A percentile compares a stretch with the other conserved stretches of the same genome.
Conservation (phyloP, 2,329 filamentous ascomycete species). For the Ascomycota sp. region DNA sequence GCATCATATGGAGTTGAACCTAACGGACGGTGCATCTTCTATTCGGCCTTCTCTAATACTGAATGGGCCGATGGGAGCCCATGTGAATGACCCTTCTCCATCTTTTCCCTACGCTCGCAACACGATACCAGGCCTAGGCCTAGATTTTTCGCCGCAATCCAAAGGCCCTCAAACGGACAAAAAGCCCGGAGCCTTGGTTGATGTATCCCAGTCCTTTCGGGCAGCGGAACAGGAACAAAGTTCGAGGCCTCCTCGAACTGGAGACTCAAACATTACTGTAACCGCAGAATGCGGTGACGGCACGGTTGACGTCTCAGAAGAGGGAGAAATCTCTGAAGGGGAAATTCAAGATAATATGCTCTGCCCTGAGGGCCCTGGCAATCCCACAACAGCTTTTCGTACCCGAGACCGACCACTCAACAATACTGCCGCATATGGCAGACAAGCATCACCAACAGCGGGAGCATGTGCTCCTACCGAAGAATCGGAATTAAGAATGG, state of each 20-base stretch:
- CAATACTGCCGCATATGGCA: no score
- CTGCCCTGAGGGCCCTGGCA: conserved; percentile 20
- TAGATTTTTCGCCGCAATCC: conserved; percentile 7
- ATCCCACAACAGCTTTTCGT: background rate
- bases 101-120: conserved; percentile 2
- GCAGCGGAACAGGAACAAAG: background rate
- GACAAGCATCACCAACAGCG: no score
- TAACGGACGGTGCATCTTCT: no score
- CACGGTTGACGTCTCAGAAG: conserved; percentile 26
- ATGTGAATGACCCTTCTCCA: no score
- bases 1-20: conserved; percentile 5
- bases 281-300: conserved; percentile 1
- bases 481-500: background rate
- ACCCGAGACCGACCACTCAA: no score
- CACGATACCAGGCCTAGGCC: conserved; percentile 14
- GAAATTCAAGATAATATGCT: conserved; percentile 29
- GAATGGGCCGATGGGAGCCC: no score
- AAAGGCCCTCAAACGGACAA: background rate
- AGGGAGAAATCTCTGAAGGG: conserved; percentile 58
- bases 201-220: conserved; percentile 1
- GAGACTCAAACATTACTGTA: background rate
- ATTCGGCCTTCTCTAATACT: no score
- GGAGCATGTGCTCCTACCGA: background rate
- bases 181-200: background rate
- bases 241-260: background rate